These are phyloP conservation scores for Solanum habrochaites DNA, from an alignment of 257 asterid genomes.

Conservation along the genomic window DNA sequence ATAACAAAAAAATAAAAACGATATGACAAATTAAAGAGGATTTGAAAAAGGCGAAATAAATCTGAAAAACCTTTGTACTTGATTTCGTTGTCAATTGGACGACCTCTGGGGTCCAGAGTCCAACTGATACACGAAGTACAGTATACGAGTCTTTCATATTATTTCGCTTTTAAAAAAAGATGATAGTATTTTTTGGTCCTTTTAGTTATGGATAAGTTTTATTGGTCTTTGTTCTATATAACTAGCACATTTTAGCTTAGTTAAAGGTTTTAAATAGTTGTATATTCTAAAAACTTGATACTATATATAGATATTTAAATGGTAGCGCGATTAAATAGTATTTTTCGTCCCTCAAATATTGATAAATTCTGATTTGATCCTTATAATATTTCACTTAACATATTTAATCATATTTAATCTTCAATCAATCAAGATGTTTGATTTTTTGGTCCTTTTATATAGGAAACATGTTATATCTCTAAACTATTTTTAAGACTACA, in stretches of 20 bases:
- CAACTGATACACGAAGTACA: not conserved
- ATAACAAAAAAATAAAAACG: not conserved
- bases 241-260: not conserved
- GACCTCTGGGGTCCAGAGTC: not conserved
- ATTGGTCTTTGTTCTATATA: not conserved
- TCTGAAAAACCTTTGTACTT: rapidly evolving
- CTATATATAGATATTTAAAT: not conserved
- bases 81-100: not conserved
- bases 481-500: not conserved
- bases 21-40: not conserved
- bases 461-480: not conserved
- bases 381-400: not conserved
- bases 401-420: not conserved
- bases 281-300: not conserved
- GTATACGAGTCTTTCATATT: too few relatives aligned
- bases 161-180: not conserved
- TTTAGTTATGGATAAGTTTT: not conserved
- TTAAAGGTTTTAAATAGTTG: not conserved
- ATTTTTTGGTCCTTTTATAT: not conserved
- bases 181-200: not conserved
- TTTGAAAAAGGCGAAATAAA: not conserved
- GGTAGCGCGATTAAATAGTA: not conserved
- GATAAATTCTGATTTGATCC: not conserved
- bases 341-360: not conserved
- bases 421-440: not conserved